phyloP scores from a whole-genome alignment of 345 rosid genomes.

The Camelina hispida region DNA sequence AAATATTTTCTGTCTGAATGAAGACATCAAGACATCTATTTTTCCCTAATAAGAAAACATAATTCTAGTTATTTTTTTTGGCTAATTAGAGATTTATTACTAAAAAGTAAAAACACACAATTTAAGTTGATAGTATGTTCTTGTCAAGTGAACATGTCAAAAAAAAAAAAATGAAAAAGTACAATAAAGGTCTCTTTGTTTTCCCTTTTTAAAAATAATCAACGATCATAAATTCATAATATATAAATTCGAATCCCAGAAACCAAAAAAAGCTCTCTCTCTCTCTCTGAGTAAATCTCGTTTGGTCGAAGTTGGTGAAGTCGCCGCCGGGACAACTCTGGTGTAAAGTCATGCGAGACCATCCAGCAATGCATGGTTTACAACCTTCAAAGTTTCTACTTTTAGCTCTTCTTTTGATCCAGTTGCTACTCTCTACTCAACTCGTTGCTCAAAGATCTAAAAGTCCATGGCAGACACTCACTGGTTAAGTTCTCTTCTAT shows the following conservation, averaged over 20 bases:
- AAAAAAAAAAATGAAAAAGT: slow-evolving; percentile 1
- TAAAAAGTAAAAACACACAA: no score
- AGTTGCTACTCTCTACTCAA: slow-evolving; percentile 40
- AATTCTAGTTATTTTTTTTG: no score
- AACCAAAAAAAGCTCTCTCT: slow-evolving; percentile 4
- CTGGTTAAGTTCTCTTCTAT: slow-evolving; percentile 43
- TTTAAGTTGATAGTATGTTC: neutral
- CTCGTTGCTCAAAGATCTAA: slow-evolving; percentile 72
- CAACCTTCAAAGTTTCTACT: slow-evolving; percentile 41
- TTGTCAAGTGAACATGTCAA: neutral
- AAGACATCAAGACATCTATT: neutral
- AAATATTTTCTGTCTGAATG: neutral
- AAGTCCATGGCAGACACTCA: slow-evolving; percentile 60
- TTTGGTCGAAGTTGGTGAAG: slow-evolving; percentile 41
- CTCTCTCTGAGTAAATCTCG: slow-evolving; percentile 35
- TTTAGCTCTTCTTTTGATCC: slow-evolving; percentile 38
- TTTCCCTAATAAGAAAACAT: neutral
- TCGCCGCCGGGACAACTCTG: slow-evolving; percentile 39
- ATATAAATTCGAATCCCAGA: slow-evolving; percentile 31
- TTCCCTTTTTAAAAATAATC: slow-evolving; percentile 21
- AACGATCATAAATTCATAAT: slow-evolving; percentile 24
- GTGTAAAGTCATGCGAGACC: slow-evolving; percentile 39
- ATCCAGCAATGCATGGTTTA: slow-evolving; percentile 50
- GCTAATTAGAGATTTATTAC: no score
- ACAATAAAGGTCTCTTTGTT: neutral